Evolutionary conservation across 2,329 filamentous ascomycete species (phyloP).

Genomic region (Hortaea werneckii): DNA sequence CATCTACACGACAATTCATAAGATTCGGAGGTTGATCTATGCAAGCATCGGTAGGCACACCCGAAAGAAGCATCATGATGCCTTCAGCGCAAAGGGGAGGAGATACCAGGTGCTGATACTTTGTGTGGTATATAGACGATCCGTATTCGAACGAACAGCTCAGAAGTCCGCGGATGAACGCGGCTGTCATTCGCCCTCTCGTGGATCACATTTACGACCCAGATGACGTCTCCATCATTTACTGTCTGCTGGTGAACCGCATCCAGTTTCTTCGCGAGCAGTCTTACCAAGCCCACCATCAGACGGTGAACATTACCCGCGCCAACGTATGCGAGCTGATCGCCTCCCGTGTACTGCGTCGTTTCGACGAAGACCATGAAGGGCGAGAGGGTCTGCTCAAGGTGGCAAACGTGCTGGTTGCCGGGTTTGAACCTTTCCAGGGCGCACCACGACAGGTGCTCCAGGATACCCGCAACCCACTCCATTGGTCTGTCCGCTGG

Average conservation of each 20-base stretch:
- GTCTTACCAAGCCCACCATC: slow-evolving; percentile 61
- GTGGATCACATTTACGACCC: slow-evolving; percentile 76
- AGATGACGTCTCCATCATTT: slow-evolving; percentile 73
- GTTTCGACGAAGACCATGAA: slow-evolving; percentile 67
- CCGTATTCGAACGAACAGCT: slow-evolving; percentile 65
- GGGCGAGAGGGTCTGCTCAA: slow-evolving; percentile 61
- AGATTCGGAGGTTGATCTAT: slow-evolving; percentile 36
- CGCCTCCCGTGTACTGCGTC: slow-evolving; percentile 64
- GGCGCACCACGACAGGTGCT: slow-evolving; percentile 62
- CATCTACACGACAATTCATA: slow-evolving; percentile 68
- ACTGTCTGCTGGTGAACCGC: slow-evolving; percentile 73
- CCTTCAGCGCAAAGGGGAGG: no score
- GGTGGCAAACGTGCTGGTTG: slow-evolving; percentile 69
- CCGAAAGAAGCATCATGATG: not conserved
- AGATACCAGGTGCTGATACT: slow-evolving; percentile 3
- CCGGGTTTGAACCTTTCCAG: slow-evolving; percentile 77
- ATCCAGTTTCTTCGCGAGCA: slow-evolving; percentile 72
- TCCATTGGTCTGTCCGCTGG: slow-evolving; percentile 35
- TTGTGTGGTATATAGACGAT: slow-evolving; percentile 37
- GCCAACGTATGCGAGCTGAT: slow-evolving; percentile 72
- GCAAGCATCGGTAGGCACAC: slow-evolving; percentile 34
- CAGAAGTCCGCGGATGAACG: slow-evolving; percentile 70
- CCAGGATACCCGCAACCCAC: slow-evolving; percentile 42
- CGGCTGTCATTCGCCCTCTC: slow-evolving; percentile 66
- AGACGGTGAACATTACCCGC: slow-evolving; percentile 70